phyloP scores from a whole-genome alignment of 2,329 filamentous ascomycete genomes.

The Exophiala spinifera region DNA sequence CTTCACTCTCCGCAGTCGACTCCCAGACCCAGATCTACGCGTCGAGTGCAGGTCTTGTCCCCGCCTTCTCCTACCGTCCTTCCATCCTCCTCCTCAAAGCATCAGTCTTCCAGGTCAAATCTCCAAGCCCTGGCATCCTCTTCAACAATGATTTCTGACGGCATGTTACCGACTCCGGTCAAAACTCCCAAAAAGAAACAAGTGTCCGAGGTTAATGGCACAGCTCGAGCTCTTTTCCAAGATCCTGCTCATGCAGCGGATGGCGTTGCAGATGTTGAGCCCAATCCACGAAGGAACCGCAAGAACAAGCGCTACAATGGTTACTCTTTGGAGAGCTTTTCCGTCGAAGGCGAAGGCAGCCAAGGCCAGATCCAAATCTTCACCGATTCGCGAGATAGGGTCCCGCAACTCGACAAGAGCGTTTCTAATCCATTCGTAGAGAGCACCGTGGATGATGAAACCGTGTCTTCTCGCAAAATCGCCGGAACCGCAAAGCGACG shows the following conservation, averaged over 20 bases:
- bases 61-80: slow-evolving; percentile 25
- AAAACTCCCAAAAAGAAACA: slow-evolving; percentile 60
- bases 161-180: slow-evolving; percentile 59
- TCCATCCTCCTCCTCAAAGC: slow-evolving; percentile 21
- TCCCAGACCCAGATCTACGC: slow-evolving; percentile 22
- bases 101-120: slow-evolving; percentile 29
- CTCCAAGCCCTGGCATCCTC: slow-evolving; percentile 29
- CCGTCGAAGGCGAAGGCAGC: slow-evolving; percentile 31
- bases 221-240: slow-evolving; percentile 55
- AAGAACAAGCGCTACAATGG: slow-evolving; percentile 46
- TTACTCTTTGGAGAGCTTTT: slow-evolving; percentile 46
- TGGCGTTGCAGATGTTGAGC: slow-evolving; percentile 44
- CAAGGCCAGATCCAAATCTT: slow-evolving; percentile 52
- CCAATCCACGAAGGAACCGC: slow-evolving; percentile 47
- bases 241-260: slow-evolving; percentile 38
- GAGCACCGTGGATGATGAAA: slow-evolving; percentile 40
- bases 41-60: slow-evolving; percentile 25
- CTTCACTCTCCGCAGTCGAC: slow-evolving; percentile 26
- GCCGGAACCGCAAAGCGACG: slow-evolving; percentile 36
- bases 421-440: slow-evolving; percentile 55
- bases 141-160: slow-evolving; percentile 35
- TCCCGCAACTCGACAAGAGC: slow-evolving; percentile 52
- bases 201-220: slow-evolving; percentile 44
- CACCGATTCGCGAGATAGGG: slow-evolving; percentile 61
- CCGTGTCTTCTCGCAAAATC: slow-evolving; percentile 27